Percentiles rank a stretch among this genome's conserved stretches.
These are phyloP conservation scores for Inonotus obliquus DNA, from an alignment of 1,284 basidiomycete species.

Conservation along the genomic window DNA sequence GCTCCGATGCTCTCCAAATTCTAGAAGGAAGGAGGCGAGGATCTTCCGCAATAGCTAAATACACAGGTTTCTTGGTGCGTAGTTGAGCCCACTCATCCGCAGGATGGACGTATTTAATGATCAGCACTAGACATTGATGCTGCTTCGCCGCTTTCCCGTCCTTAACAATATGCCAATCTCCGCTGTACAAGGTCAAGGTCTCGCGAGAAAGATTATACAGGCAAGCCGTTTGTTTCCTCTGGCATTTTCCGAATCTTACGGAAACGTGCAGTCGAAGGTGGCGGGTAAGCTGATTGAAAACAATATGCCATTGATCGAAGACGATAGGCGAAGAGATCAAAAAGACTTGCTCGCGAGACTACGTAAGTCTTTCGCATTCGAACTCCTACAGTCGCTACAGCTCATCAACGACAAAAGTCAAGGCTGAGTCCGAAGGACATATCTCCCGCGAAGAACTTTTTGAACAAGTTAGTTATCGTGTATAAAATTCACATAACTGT, in stretches of 20 bases:
- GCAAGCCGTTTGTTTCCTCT: background rate
- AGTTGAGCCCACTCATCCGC: background rate
- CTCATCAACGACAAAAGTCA: background rate
- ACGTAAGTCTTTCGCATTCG: background rate
- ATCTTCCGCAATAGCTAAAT: background rate
- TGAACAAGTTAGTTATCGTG: background rate
- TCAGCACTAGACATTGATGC: background rate
- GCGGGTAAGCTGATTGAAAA: background rate
- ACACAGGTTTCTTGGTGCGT: background rate
- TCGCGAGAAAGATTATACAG: background rate
- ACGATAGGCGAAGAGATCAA: background rate
- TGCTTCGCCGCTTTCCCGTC: background rate
- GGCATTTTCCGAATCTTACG: background rate
- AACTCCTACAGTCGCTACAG: background rate
- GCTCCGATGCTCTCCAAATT: background rate
- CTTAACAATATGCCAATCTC: background rate
- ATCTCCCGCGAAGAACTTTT: background rate
- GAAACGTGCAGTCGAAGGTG: background rate
- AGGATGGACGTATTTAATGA: background rate
- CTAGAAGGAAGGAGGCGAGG: background rate
- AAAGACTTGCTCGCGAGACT: background rate
- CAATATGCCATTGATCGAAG: background rate
- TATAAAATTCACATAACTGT: background rate
- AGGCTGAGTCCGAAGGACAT: background rate
- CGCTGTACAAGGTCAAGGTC: background rate